Percentiles rank a stretch among this genome's conserved stretches.
These are phyloP conservation scores for Aspergillus sclerotioniger DNA, from an alignment of 495 filamentous ascomycete species.

Conservation along the genomic window DNA sequence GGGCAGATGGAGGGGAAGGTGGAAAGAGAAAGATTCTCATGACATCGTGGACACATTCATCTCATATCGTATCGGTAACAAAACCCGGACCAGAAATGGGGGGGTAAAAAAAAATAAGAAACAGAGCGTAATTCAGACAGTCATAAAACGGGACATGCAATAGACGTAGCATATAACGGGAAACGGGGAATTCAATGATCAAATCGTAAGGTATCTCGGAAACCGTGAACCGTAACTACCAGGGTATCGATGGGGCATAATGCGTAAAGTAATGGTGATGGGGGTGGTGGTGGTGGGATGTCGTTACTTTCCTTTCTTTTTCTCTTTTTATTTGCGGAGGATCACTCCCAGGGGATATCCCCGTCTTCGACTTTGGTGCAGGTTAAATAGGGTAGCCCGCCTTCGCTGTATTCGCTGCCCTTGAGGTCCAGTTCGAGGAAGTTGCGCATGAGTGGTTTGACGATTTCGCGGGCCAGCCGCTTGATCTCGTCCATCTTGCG, in stretches of 20 bases:
- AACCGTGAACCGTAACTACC: no score
- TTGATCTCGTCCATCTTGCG: conserved; percentile 85
- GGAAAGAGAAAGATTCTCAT: background rate
- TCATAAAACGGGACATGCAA: no score
- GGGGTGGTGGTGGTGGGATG: no score
- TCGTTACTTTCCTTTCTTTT: no score
- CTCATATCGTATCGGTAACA: background rate
- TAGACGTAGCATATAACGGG: no score
- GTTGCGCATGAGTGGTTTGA: conserved; percentile 82
- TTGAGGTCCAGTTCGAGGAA: conserved; percentile 74
- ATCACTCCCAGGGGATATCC: conserved; percentile 74
- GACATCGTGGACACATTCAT: background rate
- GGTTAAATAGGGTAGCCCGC: conserved; percentile 68
- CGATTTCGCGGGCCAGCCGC: conserved; percentile 71
- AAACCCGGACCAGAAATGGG: background rate
- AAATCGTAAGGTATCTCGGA: no score
- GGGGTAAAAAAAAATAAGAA: background rate
- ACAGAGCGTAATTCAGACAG: background rate
- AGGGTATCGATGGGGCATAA: no score
- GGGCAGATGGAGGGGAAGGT: background rate
- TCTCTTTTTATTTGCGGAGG: no score
- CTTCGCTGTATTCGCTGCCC: conserved; percentile 36
- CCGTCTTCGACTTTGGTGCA: conserved; percentile 73
- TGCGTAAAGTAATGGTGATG: no score
- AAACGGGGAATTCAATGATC: no score